Evolutionary conservation across 2,329 filamentous ascomycete species (phyloP), one percentile per base, ranked within the genome.

Genomic region (Fusarium nygamai): DNA sequence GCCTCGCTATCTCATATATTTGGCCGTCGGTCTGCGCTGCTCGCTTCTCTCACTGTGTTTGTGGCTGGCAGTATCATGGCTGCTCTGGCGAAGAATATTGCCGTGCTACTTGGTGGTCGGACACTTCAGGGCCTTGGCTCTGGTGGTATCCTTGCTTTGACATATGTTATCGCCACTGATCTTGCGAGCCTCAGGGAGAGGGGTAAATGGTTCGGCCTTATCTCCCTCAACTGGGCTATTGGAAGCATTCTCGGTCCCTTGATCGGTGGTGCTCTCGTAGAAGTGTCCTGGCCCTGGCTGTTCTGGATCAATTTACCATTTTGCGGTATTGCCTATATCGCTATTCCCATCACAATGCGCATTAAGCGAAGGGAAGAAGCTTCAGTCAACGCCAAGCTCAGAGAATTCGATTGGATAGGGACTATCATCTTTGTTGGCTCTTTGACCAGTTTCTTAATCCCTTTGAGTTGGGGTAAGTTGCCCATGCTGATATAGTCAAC

Each of bases 301-400:
- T 91, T 92, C 77, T 93, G 86, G 85, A 85, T 91, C 74, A 92
- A 92, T 72, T 81, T 91, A 4, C 89, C 90, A 5, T 87, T 91
- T 75, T 76, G 75, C n/a, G 75, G 39, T 13, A 36, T 78, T 10
- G 73, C 69, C 6, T 77, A 71, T 22, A 39, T 77, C 16, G 67
- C 66, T 2, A 73, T 77, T 8, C 75, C 73, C 3, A 31, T 77
- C 13, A 77, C 75, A 20, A 71, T 77, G 51, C 44, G 54, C 16
- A 74, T 77, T 17, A 63, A 71, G 16, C 61, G 73, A 58, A 76
- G 72, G 47, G 64, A 61, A 11, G 63, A 63, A 36, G 43, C 53
- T 14, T 54, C 71, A 2, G 61, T 67, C 5, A 63, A 67, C 14
- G 59, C 43, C 10, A 77, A 75, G 41, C 38, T 77, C 34, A 71